Evolutionary conservation across 2,329 filamentous ascomycete genomes (phyloP).

Genomic region (Capronia coronata): DNA sequence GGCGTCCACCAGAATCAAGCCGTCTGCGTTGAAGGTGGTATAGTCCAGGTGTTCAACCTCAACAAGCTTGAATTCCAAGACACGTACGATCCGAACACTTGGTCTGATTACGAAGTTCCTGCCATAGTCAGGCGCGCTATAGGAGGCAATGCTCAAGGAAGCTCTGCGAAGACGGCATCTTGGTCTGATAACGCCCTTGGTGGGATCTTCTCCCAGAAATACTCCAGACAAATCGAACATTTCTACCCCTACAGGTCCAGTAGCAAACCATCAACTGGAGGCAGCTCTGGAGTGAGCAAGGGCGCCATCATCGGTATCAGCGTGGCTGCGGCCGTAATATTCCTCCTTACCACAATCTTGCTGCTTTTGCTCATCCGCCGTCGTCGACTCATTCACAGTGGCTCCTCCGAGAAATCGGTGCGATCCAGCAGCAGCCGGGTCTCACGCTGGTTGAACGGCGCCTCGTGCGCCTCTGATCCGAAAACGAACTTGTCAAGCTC

Average conservation of each 20-base stretch:
- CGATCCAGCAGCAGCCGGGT: constrained; percentile 19
- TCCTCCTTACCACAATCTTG: constrained; percentile 49
- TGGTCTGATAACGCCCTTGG: constrained; percentile 39
- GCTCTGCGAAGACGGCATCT: constrained; percentile 28
- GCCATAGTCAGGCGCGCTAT: constrained; percentile 31
- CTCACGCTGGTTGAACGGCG: constrained; percentile 22
- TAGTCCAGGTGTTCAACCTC: constrained; percentile 45
- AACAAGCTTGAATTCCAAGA: constrained; percentile 33
- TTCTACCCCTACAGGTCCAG: constrained; percentile 55
- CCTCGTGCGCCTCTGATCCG: constrained; percentile 8
- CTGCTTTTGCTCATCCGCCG: constrained; percentile 50
- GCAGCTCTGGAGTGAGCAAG: constrained; percentile 25
- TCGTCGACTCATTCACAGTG: constrained; percentile 19
- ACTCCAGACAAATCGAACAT: constrained; percentile 49
- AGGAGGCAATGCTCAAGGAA: constrained; percentile 34
- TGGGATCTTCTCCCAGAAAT: constrained; percentile 50
- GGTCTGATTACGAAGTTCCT: constrained; percentile 33
- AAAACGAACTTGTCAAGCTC: constrained; percentile 8
- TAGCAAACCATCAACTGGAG: constrained; percentile 9
- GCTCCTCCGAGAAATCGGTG: constrained; percentile 17
- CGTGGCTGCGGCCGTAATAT: constrained; percentile 54
- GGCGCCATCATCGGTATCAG: constrained; percentile 58
- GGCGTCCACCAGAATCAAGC: constrained; percentile 29
- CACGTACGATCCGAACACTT: constrained; percentile 30
- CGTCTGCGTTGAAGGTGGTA: constrained; percentile 18